Evolutionary conservation across 768 basidiomycete genomes (phyloP).

Genomic region (Mycena leptocephala): DNA sequence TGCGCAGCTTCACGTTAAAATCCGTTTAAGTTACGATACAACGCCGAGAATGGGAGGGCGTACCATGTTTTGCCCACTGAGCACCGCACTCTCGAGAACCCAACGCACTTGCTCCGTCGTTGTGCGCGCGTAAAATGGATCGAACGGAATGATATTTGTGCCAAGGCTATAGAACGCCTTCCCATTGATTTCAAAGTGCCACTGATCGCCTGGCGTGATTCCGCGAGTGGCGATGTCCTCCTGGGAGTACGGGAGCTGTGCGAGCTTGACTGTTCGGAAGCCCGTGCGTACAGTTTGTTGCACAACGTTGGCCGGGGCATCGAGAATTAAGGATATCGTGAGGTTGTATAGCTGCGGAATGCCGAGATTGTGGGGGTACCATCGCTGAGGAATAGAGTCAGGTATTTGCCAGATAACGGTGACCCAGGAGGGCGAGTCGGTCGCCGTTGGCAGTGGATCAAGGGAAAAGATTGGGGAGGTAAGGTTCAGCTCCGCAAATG

Average conservation of each 20-base stretch:
- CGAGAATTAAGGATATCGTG: conserved; percentile 56
- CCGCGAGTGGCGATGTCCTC: conserved; percentile 62
- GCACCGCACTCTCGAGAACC: conserved; percentile 70
- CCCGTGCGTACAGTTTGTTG: conserved; percentile 65
- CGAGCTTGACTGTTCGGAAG: conserved; percentile 72
- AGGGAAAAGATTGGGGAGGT: conserved; percentile 53
- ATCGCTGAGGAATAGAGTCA: conserved; percentile 62
- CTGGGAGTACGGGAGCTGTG: conserved; percentile 64
- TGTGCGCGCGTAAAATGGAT: conserved; percentile 71
- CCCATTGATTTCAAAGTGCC: conserved; percentile 75
- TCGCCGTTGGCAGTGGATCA: conserved; percentile 39
- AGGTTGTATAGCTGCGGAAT: conserved; percentile 71
- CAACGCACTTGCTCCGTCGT: conserved; percentile 67
- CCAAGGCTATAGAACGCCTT: conserved; percentile 70
- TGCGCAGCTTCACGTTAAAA: conserved; percentile 60
- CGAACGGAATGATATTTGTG: conserved; percentile 75
- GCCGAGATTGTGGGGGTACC: conserved; percentile 73
- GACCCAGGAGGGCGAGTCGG: conserved; percentile 55
- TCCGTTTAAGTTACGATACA: background rate
- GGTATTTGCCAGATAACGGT: conserved; percentile 63
- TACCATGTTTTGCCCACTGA: conserved; percentile 75
- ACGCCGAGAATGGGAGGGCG: too few species aligned
- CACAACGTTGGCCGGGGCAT: conserved; percentile 39
- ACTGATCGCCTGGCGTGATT: conserved; percentile 73
- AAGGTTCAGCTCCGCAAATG: conserved; percentile 64